A percentile compares a stretch with the other conserved stretches of the same genome.
Evolutionary conservation across 2,329 filamentous ascomycete species (phyloP).

Genomic region (Phaeophleospora eucalypticola): DNA sequence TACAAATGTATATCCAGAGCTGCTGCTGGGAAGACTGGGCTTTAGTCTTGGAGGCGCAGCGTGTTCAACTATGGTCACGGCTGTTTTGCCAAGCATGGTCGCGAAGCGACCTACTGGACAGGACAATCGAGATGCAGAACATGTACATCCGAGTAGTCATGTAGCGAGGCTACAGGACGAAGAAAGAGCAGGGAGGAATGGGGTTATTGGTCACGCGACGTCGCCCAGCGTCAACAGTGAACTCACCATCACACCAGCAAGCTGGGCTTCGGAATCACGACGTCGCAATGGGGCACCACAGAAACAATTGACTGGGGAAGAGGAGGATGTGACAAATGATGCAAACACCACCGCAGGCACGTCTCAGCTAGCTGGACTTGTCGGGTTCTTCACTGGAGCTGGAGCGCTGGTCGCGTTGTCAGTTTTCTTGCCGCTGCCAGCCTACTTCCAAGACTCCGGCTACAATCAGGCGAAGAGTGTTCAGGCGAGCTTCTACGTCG

Average conservation of each 20-base stretch:
- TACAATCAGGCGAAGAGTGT: slow-evolving; percentile 71
- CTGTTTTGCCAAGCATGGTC: slow-evolving; percentile 74
- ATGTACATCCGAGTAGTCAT: slow-evolving; percentile 16
- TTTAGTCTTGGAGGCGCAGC: slow-evolving; percentile 93
- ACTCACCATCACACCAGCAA: slow-evolving; percentile 65
- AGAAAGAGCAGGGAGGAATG: slow-evolving; percentile 28
- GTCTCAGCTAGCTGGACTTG: slow-evolving; percentile 72
- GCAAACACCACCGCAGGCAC: slow-evolving; percentile 15
- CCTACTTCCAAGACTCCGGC: slow-evolving; percentile 70
- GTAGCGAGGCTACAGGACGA: slow-evolving; percentile 23
- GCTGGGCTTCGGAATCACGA: slow-evolving; percentile 38
- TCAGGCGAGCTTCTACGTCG: slow-evolving; percentile 81
- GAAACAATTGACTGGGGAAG: slow-evolving; percentile 4
- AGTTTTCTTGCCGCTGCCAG: slow-evolving; percentile 82
- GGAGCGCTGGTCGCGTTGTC: slow-evolving; percentile 80
- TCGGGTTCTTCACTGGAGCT: slow-evolving; percentile 87
- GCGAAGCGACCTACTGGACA: slow-evolving; percentile 19
- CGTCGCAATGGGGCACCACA: slow-evolving; percentile 2
- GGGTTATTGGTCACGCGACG: slow-evolving; percentile 52
- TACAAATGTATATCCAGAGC: slow-evolving; percentile 78
- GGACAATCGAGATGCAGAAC: slow-evolving; percentile 16
- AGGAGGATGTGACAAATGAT: not conserved
- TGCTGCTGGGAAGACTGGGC: slow-evolving; percentile 76
- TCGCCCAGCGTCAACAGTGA: slow-evolving; percentile 69
- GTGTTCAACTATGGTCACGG: slow-evolving; percentile 88